Evolutionary conservation across 176 grass and related monocot genomes (phyloP).

Genomic region (Puccinellia tenuiflora): DNA sequence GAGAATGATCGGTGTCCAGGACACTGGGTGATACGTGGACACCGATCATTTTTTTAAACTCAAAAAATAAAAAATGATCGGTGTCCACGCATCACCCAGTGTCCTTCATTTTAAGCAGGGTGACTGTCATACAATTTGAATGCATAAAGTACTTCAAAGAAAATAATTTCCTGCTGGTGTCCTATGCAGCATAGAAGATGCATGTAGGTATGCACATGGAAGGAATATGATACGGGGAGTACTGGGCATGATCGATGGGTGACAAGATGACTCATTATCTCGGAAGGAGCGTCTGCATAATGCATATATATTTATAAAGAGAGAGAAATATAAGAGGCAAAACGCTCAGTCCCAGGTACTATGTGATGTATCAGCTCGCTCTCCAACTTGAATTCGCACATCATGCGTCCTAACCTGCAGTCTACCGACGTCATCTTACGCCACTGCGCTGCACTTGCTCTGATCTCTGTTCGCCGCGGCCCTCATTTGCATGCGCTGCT

Average conservation of each 20-base stretch:
- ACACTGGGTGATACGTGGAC: no score
- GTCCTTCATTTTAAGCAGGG: no score
- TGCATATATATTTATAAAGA: not conserved
- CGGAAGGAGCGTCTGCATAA: not conserved
- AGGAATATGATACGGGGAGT: not conserved
- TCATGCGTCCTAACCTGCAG: not conserved
- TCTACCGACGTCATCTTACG: not conserved
- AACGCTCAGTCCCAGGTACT: not conserved
- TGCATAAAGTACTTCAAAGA: not conserved
- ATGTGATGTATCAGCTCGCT: not conserved
- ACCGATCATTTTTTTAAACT: no score
- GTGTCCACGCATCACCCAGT: not conserved
- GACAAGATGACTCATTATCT: not conserved
- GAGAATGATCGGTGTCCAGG: not conserved
- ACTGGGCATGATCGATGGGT: not conserved
- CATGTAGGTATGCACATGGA: not conserved
- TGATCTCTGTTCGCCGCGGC: not conserved
- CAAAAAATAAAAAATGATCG: no score
- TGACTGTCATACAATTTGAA: not conserved
- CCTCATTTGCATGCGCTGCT: not conserved
- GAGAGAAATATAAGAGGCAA: not conserved
- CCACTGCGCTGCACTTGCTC: not conserved
- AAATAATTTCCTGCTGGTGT: not conserved
- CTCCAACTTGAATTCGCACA: not conserved
- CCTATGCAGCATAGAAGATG: not conserved